Conservation (phyloP, 768 basidiomycete species). For the Lactarius sp. region DNA sequence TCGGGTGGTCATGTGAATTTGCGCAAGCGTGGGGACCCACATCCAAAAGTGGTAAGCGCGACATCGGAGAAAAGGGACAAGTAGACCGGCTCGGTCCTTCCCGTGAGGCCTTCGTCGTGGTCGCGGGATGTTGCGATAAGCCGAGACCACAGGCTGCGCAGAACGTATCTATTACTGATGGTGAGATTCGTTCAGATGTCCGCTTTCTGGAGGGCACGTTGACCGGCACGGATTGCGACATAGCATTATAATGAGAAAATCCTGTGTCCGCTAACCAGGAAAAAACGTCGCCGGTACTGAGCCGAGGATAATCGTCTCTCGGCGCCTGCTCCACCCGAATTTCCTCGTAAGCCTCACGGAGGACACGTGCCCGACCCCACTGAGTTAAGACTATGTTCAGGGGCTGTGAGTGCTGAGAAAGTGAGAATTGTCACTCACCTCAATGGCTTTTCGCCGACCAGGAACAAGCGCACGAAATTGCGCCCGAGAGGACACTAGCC, state of each 20-base stretch:
- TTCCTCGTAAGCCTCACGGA: constrained; percentile 38
- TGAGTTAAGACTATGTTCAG: constrained; percentile 32
- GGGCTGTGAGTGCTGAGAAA: neutral
- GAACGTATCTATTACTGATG: constrained; percentile 10
- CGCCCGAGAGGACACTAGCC: constrained; percentile 33
- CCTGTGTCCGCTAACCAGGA: constrained; percentile 42
- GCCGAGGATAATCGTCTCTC: constrained; percentile 26
- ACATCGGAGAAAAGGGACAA: constrained; percentile 2
- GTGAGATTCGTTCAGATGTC: neutral
- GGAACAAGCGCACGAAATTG: constrained; percentile 36
- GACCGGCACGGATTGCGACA: constrained; percentile 18
- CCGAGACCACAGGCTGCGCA: constrained; percentile 18
- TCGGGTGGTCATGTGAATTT: constrained; percentile 12
- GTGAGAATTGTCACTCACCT: constrained; percentile 36
- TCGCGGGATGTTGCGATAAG: neutral
- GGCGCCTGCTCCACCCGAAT: constrained; percentile 26
- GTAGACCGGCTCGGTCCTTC: constrained; percentile 6
- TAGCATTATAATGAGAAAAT: constrained; percentile 35
- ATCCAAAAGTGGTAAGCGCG: constrained; percentile 20
- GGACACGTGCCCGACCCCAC: constrained; percentile 44
- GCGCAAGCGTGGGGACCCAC: neutral
- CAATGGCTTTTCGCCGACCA: constrained; percentile 46
- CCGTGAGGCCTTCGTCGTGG: neutral
- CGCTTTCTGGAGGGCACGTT: constrained; percentile 3
- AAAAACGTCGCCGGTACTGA: constrained; percentile 42